phyloP scores from a whole-genome alignment of 257 asterid genomes.

The Oldenlandia corymbosa region DNA sequence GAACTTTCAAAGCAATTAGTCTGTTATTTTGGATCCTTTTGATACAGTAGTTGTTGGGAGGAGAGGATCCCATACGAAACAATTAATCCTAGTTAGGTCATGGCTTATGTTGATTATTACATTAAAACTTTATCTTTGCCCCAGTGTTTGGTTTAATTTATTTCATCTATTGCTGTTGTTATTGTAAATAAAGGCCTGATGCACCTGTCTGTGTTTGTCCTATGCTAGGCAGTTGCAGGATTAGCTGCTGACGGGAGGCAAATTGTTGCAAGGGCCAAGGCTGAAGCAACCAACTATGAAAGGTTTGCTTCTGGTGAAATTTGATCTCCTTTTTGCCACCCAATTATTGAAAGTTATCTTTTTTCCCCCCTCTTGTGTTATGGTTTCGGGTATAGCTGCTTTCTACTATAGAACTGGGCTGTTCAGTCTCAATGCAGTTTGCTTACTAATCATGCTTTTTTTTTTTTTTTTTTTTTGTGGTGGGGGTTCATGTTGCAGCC shows the following conservation, averaged over 20 bases:
- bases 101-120: not conserved
- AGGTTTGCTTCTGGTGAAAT: constrained; percentile 33
- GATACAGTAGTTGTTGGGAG: too few species aligned
- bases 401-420: not conserved
- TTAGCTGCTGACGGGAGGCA: constrained; percentile 95
- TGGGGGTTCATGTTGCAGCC: constrained; percentile 36
- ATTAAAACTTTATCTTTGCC: not conserved
- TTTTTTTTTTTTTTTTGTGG: too few species aligned
- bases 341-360: not conserved
- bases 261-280: constrained; percentile 76
- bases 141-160: not conserved
- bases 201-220: constrained; percentile 12
- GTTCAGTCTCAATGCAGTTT: not conserved
- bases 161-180: not conserved
- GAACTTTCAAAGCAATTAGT: too few species aligned
- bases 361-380: too few species aligned
- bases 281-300: constrained; percentile 80
- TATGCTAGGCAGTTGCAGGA: constrained; percentile 81
- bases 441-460: not conserved
- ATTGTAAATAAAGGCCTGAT: not conserved
- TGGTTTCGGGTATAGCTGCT: not conserved
- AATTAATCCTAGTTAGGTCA: too few species aligned
- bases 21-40: too few species aligned
- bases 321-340: not conserved
- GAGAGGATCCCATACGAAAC: too few species aligned